A percentile compares a stretch with the other conserved stretches of the same genome.
Evolutionary conservation across 2,329 filamentous ascomycete species (phyloP).

Genomic region (Blumeriella jaapii): DNA sequence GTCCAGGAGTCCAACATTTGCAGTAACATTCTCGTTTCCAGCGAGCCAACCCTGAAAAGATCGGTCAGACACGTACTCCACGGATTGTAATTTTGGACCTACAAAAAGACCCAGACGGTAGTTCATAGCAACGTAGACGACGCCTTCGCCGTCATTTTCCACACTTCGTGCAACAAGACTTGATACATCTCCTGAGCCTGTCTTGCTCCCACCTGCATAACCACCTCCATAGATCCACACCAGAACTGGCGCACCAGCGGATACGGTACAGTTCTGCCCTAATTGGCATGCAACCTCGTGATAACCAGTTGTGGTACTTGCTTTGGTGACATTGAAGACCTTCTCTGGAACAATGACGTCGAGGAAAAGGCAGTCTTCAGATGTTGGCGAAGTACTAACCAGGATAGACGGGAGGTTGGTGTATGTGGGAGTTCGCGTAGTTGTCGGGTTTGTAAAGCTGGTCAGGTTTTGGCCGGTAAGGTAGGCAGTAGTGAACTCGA

Average conservation of each 20-base stretch:
- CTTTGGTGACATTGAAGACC: conserved; percentile 23
- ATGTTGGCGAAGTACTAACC: neutral
- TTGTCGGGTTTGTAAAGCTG: conserved; percentile 1
- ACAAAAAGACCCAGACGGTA: conserved; percentile 28
- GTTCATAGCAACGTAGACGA: conserved; percentile 28
- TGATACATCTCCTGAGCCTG: conserved; percentile 29
- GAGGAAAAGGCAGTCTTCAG: conserved; percentile 37
- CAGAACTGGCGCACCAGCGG: conserved; percentile 30
- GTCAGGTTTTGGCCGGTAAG: conserved; percentile 2
- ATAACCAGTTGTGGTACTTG: conserved; percentile 5
- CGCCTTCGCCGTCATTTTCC: conserved; percentile 27
- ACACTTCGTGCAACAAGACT: conserved; percentile 28
- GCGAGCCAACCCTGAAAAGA: conserved; percentile 23
- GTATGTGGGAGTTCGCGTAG: neutral
- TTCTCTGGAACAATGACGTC: conserved; percentile 35
- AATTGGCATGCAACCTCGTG: conserved; percentile 1
- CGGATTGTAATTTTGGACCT: conserved; percentile 4
- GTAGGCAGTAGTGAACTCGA: neutral
- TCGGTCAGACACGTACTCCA: neutral
- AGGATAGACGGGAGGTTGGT: neutral
- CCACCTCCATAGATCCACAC: conserved; percentile 42
- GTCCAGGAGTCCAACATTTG: conserved; percentile 41
- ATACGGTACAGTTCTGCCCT: conserved; percentile 1
- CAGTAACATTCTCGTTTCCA: conserved; percentile 21
- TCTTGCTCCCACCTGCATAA: conserved; percentile 33